Conservation (phyloP, 176 grass and related monocot species). For the barley (Hordeum vulgare) region DNA sequence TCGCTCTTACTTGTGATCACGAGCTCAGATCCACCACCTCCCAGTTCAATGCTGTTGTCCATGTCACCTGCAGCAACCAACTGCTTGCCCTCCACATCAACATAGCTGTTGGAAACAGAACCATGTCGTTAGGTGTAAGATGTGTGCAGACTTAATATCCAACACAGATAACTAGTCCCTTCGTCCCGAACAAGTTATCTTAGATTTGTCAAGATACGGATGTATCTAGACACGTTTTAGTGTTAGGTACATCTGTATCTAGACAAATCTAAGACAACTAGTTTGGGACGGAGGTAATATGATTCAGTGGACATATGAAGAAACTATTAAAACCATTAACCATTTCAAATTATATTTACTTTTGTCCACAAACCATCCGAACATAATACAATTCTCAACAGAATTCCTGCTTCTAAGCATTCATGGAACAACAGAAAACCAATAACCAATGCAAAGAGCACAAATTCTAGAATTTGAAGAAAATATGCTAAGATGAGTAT, state of each 20-base stretch:
- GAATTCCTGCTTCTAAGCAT: background rate
- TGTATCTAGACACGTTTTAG: too few species aligned
- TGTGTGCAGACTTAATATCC: background rate
- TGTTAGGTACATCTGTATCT: too few species aligned
- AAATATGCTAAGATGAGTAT: background rate
- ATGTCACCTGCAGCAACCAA: conserved; percentile 50
- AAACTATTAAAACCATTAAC: background rate
- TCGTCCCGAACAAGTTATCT: too few species aligned
- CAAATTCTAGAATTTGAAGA: background rate
- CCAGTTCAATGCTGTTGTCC: conserved; percentile 49
- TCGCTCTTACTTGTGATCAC: conserved; percentile 68
- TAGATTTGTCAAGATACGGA: too few species aligned
- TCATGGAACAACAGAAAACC: background rate
- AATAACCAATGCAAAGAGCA: background rate
- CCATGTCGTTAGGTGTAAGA: background rate
- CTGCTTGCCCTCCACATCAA: conserved; percentile 72
- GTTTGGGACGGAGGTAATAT: background rate
- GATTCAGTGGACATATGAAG: background rate
- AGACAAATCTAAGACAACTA: too few species aligned
- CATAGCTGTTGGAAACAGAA: conserved; percentile 44
- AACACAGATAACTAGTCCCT: background rate
- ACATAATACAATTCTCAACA: background rate
- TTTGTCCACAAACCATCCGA: background rate
- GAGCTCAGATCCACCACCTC: conserved; percentile 73
- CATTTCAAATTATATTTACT: background rate